Evolutionary conservation across 768 basidiomycete species (phyloP), one percentile per base, ranked within the genome.

Genomic region (Leucocoprinus sp.): DNA sequence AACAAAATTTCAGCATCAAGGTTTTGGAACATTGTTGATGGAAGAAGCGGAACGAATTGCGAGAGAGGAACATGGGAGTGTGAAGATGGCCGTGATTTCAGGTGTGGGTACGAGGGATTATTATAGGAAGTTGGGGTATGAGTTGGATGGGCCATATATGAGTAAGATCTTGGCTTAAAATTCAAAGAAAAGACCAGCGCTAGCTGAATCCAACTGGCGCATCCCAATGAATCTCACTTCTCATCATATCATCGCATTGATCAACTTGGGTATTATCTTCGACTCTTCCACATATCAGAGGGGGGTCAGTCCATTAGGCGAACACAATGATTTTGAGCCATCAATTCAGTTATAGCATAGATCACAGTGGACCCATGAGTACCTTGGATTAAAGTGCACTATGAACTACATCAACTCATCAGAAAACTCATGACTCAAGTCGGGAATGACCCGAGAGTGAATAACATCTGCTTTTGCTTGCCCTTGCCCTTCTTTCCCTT

Each of bases 11-110:
- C 93, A 96, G 60, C 93, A 96, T 65, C 89, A 91, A 72, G 96
- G 96, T 6, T 97, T 98, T 61, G 96, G 96, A 9, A 96, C 93
- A 23, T 62, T 98, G 51, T 67, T 99, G 51, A 99, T 99, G 96
- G 96, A 99, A 60, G 96, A 99, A 66, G 96, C 96, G 7, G 96
- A 98, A 63, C 76, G 95, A 56, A 98, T 99, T 70, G 93, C 96
- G 19, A 71, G 84, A 53, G 95, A 97, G 57, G 96, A 99, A 60
- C 96, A 99, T 56, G 95, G 89, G 15, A 97, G 92, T 61, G 71
- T 85, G 51, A 93, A 98, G 65, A 66, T 99, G 26, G 96, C 87
- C n/a, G 95, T 99, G 49, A 99, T 99, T 53, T 93, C 93, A 29
- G 93, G 91, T 51, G 93, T 99, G 50, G 96, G 96, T 15, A 98